phyloP scores from a whole-genome alignment of 305 asterid genomes.

The Fraxinus albicans region DNA sequence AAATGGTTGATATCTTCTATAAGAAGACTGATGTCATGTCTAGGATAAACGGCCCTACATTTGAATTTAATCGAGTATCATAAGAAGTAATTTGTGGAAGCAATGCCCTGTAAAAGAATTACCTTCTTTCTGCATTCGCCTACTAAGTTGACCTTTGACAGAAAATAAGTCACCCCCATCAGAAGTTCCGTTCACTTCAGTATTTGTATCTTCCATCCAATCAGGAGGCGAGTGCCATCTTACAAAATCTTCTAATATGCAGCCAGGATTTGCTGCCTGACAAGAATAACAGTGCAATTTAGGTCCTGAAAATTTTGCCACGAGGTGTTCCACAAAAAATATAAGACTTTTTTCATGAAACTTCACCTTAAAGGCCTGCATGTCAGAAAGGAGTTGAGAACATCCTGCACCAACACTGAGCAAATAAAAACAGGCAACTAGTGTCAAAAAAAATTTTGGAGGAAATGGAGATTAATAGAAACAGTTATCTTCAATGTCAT shows the following conservation, averaged over 20 bases:
- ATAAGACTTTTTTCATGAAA: constrained; percentile 25
- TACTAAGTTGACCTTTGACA: constrained; percentile 86
- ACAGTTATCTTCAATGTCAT: neutral
- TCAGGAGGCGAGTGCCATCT: constrained; percentile 99
- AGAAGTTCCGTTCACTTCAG: constrained; percentile 49
- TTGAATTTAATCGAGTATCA: neutral
- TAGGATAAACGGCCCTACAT: neutral
- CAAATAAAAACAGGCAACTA: constrained; percentile 30
- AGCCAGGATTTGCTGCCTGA: constrained; percentile 99
- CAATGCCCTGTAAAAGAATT: constrained; percentile 15
- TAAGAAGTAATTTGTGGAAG: neutral
- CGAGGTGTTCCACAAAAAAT: constrained; percentile 19
- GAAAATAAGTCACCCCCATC: constrained; percentile 53
- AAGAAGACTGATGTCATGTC: neutral
- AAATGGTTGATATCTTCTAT: neutral
- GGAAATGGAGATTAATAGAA: constrained; percentile 1
- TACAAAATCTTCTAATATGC: constrained; percentile 91
- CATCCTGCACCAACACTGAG: constrained; percentile 98
- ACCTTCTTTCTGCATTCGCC: constrained; percentile 99
- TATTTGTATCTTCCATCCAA: constrained; percentile 69
- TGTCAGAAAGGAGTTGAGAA: constrained; percentile 97
- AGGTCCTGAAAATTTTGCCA: constrained; percentile 22
- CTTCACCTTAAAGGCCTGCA: constrained; percentile 99
- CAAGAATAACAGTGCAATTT: constrained; percentile 34
- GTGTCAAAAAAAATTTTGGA: constrained; percentile 30